These are phyloP conservation scores for Haplosporangium sp. DNA, from an alignment of 371 early-diverging fungal species.

Conservation along the genomic window DNA sequence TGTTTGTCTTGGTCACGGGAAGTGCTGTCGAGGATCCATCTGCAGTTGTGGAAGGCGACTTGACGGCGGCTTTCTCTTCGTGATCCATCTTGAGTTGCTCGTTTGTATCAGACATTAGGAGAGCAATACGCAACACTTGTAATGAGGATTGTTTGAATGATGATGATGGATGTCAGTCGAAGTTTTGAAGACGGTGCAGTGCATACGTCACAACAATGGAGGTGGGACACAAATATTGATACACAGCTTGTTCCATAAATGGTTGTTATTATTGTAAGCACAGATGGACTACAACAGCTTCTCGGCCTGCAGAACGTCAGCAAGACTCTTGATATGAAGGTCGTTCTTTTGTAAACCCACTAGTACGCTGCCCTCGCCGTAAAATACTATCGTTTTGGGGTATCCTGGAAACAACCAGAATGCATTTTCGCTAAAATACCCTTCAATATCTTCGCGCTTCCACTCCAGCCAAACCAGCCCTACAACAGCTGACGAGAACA, in stretches of 20 bases:
- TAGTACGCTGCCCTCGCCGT: neutral
- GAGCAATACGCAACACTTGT: too few relatives aligned
- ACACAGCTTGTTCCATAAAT: too few relatives aligned
- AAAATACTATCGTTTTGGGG: conserved; percentile 7
- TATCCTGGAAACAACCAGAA: conserved; percentile 32
- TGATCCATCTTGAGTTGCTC: too few relatives aligned
- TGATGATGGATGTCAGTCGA: too few relatives aligned
- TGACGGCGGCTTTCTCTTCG: neutral
- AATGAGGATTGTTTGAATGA: too few relatives aligned
- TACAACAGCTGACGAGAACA: conserved; percentile 11
- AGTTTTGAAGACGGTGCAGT: conserved; percentile 10
- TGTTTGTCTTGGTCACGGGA: conserved; percentile 20
- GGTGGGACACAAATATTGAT: too few relatives aligned
- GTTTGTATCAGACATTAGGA: too few relatives aligned
- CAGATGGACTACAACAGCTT: neutral
- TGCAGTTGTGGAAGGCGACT: neutral
- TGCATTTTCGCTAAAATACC: conserved; percentile 36
- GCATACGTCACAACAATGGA: too few relatives aligned
- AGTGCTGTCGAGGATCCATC: conserved; percentile 13
- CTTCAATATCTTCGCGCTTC: conserved; percentile 15
- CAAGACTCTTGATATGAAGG: conserved; percentile 22
- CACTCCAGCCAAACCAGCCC: conserved; percentile 42
- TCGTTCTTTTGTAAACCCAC: neutral
- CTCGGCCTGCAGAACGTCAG: conserved; percentile 1
- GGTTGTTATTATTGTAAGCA: neutral